phyloP scores from a whole-genome alignment of 176 grass and related monocot species.

The Lolium perenne region DNA sequence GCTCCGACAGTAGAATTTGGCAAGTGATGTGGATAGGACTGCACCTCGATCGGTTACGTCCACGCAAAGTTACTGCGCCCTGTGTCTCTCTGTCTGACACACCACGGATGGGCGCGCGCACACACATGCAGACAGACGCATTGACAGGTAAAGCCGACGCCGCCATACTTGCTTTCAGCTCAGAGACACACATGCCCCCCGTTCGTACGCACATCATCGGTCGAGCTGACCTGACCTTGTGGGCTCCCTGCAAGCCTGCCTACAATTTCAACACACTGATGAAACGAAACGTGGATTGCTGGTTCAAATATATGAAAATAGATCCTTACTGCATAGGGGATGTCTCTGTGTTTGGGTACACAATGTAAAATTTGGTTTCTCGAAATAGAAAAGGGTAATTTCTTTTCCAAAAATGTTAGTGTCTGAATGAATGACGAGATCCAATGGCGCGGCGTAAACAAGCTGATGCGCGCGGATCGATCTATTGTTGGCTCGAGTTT shows the following conservation, averaged over 20 bases:
- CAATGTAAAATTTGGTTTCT: too few species aligned
- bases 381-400: too few species aligned
- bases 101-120: not conserved
- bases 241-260: not conserved
- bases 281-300: not conserved
- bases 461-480: too few species aligned
- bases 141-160: conserved; percentile 14
- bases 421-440: too few species aligned
- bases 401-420: too few species aligned
- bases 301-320: not conserved
- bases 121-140: not conserved
- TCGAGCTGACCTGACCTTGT: not conserved
- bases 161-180: conserved; percentile 5
- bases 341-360: too few species aligned
- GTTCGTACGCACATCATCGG: not conserved
- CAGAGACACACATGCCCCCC: not conserved
- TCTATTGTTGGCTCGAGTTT: too few species aligned
- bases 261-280: not conserved
- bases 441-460: too few species aligned
- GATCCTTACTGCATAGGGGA: too few species aligned
- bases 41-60: conserved; percentile 5
- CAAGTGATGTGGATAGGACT: not conserved
- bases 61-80: conserved; percentile 19
- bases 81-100: too few species aligned
- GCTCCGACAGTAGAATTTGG: not conserved